phyloP scores from a whole-genome alignment of 2,329 filamentous ascomycete genomes.

The Cercospora brassicicola region DNA sequence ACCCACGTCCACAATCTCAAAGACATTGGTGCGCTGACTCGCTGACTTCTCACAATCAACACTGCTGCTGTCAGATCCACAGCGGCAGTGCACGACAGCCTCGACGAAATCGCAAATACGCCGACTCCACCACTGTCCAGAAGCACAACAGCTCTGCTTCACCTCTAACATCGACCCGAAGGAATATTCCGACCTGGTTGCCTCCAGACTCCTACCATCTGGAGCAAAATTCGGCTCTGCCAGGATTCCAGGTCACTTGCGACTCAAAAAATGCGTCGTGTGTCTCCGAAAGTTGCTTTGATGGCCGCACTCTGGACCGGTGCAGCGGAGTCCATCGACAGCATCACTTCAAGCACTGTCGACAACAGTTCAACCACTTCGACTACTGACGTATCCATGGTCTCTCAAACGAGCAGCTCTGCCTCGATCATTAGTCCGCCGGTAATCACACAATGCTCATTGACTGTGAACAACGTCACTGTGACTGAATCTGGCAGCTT shows the following conservation, averaged over 20 bases:
- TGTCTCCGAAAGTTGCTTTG: background rate
- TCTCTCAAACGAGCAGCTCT: background rate
- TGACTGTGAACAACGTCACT: background rate
- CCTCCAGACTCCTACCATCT: too few species aligned
- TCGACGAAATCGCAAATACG: background rate
- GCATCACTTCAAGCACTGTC: background rate
- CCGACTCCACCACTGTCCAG: background rate
- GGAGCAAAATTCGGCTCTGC: too few species aligned
- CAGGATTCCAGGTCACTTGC: too few species aligned
- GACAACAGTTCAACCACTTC: background rate
- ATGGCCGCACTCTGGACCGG: background rate
- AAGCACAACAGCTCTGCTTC: background rate
- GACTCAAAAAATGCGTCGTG: background rate
- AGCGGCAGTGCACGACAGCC: too few species aligned
- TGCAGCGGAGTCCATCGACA: background rate
- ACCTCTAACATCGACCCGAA: background rate
- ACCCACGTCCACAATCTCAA: too few species aligned
- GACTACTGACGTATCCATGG: background rate
- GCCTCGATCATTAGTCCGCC: background rate
- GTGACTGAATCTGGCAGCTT: background rate
- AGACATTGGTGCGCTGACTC: too few species aligned
- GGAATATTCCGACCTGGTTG: too few species aligned
- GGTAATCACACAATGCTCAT: background rate
- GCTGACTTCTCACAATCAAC: too few species aligned
- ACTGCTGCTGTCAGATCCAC: too few species aligned